Evolutionary conservation across 306 rosid species (phyloP), one percentile per base, ranked within the genome.

Genomic region (Quercus berberidifolia): DNA sequence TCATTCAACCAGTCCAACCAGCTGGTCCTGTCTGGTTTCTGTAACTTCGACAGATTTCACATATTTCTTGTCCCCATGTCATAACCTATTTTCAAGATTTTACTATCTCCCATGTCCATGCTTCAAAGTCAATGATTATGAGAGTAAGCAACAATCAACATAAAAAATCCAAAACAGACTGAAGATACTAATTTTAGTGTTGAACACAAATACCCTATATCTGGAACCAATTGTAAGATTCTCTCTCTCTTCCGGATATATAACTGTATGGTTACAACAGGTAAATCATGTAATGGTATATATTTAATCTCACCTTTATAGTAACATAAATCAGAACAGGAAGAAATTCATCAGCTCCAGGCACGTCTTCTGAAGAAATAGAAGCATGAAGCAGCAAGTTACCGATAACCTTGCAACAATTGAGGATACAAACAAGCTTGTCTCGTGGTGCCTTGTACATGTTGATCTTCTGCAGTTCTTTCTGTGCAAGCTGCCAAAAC

Each of bases 371-470:
- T 71, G 97, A 93, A 81, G 98, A 89, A 78, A 93, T 52, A 49
- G 98, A 91, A 82, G 97, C 99, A 86, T 96, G 93, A 18, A 52
- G 83, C 83, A 96, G 87, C 88, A 96, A 87, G 92, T 96, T 96
- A 46, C 83, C 89, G 64, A 96, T 90, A 87, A 96, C 98, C 94
- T 84, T 93, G 90, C 99, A 93, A 85, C 99, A 96, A 84, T 85
- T 91, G 67, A 96, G 90, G 81, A 96, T 93, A 81, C 99, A 96
- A 25, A 90, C 85, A 83, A 96, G 94, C 87, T 96, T 96, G 86
- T 96, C 99, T 77, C 99, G 90, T 58, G 99, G 99, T 74, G 98
- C 98, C 91, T 93, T 96, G 90, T 87, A 87, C 97, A 93, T 93
- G 83, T 96, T 96, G 85, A 96, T 96, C 91, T 93, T 96, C 81